Percentiles rank a stretch among this genome's conserved stretches.
Conservation (phyloP, 1,284 basidiomycete genomes). For the Erythrobasidium hasegawianum region DNA sequence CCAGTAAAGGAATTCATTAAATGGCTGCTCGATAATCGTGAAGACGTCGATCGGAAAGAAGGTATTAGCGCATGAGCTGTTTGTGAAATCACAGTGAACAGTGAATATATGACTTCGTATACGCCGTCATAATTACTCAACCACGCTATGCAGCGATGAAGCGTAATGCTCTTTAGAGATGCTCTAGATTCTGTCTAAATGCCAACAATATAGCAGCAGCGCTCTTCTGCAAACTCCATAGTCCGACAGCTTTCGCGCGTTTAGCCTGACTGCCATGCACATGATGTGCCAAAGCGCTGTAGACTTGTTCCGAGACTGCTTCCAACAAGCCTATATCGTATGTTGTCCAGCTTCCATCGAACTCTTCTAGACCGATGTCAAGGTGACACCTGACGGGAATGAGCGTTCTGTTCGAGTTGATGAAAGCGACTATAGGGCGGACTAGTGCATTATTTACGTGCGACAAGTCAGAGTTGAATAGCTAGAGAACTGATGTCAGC, state of each 20-base stretch:
- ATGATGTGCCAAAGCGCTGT: conserved; percentile 86
- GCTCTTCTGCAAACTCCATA: conserved; percentile 74
- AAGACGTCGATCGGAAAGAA: no score
- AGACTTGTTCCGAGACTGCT: conserved; percentile 72
- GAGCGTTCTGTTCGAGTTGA: conserved; percentile 91
- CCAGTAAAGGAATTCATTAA: no score
- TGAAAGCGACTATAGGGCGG: conserved; percentile 95
- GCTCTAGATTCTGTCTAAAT: conserved; percentile 32
- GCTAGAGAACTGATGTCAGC: conserved; percentile 41
- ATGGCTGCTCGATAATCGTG: no score
- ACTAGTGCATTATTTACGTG: conserved; percentile 94
- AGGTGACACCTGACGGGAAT: conserved; percentile 86
- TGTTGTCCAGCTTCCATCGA: conserved; percentile 79
- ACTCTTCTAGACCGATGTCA: conserved; percentile 70
- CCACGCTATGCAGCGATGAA: no score
- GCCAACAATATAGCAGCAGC: conserved; percentile 58
- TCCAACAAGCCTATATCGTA: conserved; percentile 65
- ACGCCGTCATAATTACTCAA: no score
- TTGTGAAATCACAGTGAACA: no score
- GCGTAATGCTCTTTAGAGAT: conserved; percentile 18
- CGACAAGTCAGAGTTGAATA: conserved; percentile 79
- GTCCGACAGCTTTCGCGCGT: conserved; percentile 75
- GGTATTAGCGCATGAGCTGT: no score
- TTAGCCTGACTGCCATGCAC: conserved; percentile 80
- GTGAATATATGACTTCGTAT: no score